Conservation (phyloP, 805 yeast species). For the Saturnispora dispora region DNA sequence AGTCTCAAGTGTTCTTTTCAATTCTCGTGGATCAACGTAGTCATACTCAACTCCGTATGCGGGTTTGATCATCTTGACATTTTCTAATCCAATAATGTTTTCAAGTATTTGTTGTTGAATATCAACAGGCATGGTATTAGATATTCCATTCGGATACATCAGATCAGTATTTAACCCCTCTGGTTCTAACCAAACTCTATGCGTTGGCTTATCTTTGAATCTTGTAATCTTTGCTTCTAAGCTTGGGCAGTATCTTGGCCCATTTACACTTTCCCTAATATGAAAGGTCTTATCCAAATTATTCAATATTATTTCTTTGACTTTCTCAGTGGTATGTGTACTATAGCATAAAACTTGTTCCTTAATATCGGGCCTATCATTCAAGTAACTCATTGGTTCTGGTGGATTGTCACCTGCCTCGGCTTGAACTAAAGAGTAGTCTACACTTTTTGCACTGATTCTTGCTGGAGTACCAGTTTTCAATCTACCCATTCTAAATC, state of each 20-base stretch:
- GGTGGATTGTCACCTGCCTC: slow-evolving; percentile 83
- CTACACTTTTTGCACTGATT: slow-evolving; percentile 59
- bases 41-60: slow-evolving; percentile 99
- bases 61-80: slow-evolving; percentile 82
- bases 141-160: slow-evolving; percentile 95
- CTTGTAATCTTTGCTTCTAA: slow-evolving; percentile 81
- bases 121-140: slow-evolving; percentile 93
- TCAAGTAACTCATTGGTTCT: slow-evolving; percentile 81
- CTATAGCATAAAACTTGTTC: slow-evolving; percentile 63
- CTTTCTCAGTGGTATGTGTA: slow-evolving; percentile 65
- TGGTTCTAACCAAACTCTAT: slow-evolving; percentile 91
- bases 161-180: slow-evolving; percentile 83
- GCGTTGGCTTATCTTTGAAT: slow-evolving; percentile 67
- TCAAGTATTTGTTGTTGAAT: slow-evolving; percentile 68
- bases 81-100: slow-evolving; percentile 81
- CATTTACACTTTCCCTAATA: slow-evolving; percentile 86
- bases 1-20: slow-evolving; percentile 70
- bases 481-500: slow-evolving; percentile 77
- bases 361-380: slow-evolving; percentile 53
- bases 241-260: slow-evolving; percentile 97
- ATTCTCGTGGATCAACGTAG: slow-evolving; percentile 87
- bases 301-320: slow-evolving; percentile 59
- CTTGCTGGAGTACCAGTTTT: slow-evolving; percentile 98
- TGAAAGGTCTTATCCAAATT: slow-evolving; percentile 82
- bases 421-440: slow-evolving; percentile 50